These are phyloP conservation scores for Chloris gayana DNA, from an alignment of 176 grass and related monocot species.

Conservation along the genomic window DNA sequence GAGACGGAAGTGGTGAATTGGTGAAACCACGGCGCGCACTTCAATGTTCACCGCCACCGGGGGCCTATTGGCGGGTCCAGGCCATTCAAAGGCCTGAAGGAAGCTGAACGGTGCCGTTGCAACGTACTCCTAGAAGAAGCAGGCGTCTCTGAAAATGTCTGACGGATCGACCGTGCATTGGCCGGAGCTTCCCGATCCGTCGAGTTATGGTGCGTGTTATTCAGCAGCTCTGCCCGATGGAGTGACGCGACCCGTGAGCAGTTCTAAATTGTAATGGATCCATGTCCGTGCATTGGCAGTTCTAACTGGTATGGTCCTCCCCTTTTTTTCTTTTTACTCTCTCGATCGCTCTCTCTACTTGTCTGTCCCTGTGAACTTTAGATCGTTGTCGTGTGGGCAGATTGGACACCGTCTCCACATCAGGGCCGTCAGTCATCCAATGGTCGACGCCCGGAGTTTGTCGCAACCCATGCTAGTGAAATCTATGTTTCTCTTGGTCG, in stretches of 20 bases:
- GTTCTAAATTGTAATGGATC: constrained; percentile 31
- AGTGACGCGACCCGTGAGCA: constrained; percentile 33
- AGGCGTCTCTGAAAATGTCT: background rate
- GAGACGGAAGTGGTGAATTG: background rate
- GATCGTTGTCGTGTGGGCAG: background rate
- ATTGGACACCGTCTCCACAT: background rate
- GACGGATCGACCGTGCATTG: constrained; percentile 22
- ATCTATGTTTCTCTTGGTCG: background rate
- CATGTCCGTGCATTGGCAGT: constrained; percentile 24
- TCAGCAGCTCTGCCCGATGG: background rate
- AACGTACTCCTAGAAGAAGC: background rate
- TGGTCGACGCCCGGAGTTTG: background rate
- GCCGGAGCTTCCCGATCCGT: constrained; percentile 18
- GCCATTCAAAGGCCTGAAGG: constrained; percentile 30
- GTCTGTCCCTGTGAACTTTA: background rate
- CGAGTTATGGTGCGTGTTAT: background rate
- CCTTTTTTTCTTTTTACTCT: background rate
- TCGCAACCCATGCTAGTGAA: background rate
- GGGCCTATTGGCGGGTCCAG: background rate
- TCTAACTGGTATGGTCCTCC: constrained; percentile 15
- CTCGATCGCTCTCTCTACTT: background rate
- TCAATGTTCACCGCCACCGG: constrained; percentile 4
- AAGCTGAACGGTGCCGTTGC: background rate
- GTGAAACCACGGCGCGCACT: background rate
- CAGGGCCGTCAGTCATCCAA: background rate